Evolutionary conservation across 2,329 filamentous ascomycete species (phyloP).

Genomic region (Epichloe glyceriae): DNA sequence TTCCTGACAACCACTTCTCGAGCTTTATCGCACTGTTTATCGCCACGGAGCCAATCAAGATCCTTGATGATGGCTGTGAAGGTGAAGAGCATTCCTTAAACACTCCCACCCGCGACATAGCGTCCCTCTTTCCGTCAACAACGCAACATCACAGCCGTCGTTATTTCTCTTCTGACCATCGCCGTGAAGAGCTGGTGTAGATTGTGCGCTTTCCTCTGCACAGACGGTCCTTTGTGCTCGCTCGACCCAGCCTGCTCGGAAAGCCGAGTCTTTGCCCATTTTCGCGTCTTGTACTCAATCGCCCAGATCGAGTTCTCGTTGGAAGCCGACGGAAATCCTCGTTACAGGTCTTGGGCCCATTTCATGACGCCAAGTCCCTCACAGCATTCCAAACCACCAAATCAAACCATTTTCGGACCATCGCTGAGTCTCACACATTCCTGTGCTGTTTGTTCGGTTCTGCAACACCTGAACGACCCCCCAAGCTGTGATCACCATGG

Average conservation of each 20-base stretch:
- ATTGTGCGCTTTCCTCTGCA: background rate
- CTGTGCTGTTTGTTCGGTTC: conserved; percentile 11
- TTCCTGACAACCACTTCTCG: conserved; percentile 3
- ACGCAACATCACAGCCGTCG: conserved; percentile 1
- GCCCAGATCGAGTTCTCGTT: background rate
- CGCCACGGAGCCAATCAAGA: conserved; percentile 5
- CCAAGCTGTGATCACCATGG: conserved; percentile 19
- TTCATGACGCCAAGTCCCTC: background rate
- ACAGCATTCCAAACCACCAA: conserved; percentile 18
- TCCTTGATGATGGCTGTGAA: background rate
- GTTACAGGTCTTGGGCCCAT: background rate
- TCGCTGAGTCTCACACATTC: conserved; percentile 16
- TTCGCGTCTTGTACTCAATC: background rate
- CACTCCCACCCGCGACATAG: conserved; percentile 1
- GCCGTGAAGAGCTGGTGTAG: background rate
- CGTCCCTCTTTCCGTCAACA: background rate
- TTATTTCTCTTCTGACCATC: background rate
- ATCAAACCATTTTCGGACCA: conserved; percentile 3
- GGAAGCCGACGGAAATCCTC: background rate
- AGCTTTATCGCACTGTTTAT: conserved; percentile 4
- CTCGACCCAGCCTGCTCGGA: background rate
- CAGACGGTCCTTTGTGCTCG: background rate
- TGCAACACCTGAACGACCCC: conserved; percentile 9
- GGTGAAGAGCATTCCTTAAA: conserved; percentile 8
- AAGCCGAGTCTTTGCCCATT: background rate